Evolutionary conservation across 2,329 filamentous ascomycete species (phyloP).

Genomic region (Cladophialophora chaetospira): DNA sequence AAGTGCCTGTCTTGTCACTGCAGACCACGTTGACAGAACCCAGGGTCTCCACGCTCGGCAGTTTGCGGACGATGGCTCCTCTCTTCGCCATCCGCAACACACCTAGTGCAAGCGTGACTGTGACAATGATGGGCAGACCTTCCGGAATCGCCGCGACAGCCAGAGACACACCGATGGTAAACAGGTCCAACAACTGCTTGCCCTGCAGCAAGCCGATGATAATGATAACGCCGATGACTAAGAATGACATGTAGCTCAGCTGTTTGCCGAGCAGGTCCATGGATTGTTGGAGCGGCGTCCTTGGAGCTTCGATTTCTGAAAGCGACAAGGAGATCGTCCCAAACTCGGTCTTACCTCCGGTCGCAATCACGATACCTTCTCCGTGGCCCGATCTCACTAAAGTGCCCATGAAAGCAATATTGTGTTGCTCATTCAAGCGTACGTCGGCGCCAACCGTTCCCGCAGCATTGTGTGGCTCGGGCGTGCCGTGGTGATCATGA

Average conservation of each 20-base stretch:
- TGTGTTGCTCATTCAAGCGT: slow-evolving; percentile 72
- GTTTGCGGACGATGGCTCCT: slow-evolving; percentile 89
- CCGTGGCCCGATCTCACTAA: slow-evolving; percentile 92
- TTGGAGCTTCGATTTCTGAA: slow-evolving; percentile 90
- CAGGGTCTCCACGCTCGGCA: slow-evolving; percentile 95
- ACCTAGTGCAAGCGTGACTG: slow-evolving; percentile 89
- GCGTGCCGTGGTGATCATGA: slow-evolving; percentile 50
- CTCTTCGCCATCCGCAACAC: slow-evolving; percentile 95
- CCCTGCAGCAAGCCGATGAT: slow-evolving; percentile 87
- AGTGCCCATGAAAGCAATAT: slow-evolving; percentile 98
- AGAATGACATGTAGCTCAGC: slow-evolving; percentile 94
- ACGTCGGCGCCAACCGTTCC: slow-evolving; percentile 66
- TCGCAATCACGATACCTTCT: slow-evolving; percentile 95
- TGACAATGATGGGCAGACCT: slow-evolving; percentile 96
- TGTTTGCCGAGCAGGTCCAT: slow-evolving; percentile 98
- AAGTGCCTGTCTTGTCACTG: slow-evolving; percentile 94
- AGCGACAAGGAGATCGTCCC: slow-evolving; percentile 93
- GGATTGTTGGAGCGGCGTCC: slow-evolving; percentile 88
- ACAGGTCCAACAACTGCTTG: slow-evolving; percentile 87
- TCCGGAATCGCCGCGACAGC: slow-evolving; percentile 97
- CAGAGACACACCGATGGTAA: slow-evolving; percentile 94
- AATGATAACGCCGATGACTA: slow-evolving; percentile 90
- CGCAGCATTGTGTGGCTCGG: slow-evolving; percentile 60
- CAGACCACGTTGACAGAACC: slow-evolving; percentile 99
- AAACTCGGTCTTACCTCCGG: slow-evolving; percentile 90